These are phyloP conservation scores for Camellia oleifera DNA, from an alignment of 179 eudicot species.

Conservation along the genomic window DNA sequence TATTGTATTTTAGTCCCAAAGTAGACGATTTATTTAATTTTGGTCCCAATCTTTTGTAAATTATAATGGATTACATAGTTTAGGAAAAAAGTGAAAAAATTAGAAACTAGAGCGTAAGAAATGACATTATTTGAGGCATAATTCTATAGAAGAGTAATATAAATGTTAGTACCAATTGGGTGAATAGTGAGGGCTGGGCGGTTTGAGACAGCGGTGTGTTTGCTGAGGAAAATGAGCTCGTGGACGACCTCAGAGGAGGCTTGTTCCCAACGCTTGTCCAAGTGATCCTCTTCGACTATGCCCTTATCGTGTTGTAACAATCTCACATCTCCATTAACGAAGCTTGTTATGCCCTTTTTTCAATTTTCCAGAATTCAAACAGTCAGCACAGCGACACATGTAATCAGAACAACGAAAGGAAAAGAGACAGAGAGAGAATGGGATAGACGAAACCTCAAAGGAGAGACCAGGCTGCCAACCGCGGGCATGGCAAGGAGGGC, in stretches of 20 bases:
- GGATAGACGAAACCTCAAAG: constrained; percentile 31
- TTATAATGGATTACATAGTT: too few species aligned
- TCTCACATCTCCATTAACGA: constrained; percentile 48
- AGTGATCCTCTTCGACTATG: constrained; percentile 61
- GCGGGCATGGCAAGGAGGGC: constrained; percentile 66
- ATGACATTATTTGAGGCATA: too few species aligned
- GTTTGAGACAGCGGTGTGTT: constrained; percentile 53
- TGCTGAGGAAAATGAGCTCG: constrained; percentile 66
- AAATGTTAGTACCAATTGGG: too few species aligned
- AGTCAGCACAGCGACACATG: too few species aligned
- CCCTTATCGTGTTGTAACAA: constrained; percentile 69
- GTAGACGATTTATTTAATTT: too few species aligned
- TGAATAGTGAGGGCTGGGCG: too few species aligned
- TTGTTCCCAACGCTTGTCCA: constrained; percentile 70
- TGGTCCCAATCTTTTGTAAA: too few species aligned
- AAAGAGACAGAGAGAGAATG: not conserved
- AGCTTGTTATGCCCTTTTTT: constrained; percentile 55
- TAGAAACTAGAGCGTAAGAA: too few species aligned
- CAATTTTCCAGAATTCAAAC: not conserved
- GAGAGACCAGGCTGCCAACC: constrained; percentile 67
- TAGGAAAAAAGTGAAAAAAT: too few species aligned
- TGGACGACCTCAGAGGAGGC: constrained; percentile 53
- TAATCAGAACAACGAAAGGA: too few species aligned
- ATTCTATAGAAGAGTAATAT: too few species aligned
- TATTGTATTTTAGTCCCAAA: too few species aligned